These are phyloP conservation scores for Colletotrichum gloeosporioides DNA, from an alignment of 2,329 filamentous ascomycete species.

Conservation along the genomic window DNA sequence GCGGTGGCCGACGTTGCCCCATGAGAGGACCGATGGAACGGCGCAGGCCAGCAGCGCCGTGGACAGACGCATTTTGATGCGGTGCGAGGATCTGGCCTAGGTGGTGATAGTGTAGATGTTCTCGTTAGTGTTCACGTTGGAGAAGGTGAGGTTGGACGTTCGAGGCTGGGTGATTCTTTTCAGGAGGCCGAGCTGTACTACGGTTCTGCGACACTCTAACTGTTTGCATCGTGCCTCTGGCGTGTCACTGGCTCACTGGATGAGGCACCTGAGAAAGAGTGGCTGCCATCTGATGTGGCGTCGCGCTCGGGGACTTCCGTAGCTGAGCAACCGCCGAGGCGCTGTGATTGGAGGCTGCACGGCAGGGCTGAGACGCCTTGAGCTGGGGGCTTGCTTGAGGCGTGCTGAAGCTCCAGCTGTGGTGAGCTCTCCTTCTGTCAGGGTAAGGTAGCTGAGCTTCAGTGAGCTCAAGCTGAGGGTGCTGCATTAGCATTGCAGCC, in stretches of 20 bases:
- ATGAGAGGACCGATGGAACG: neutral
- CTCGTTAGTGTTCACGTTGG: neutral
- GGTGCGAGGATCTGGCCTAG: neutral
- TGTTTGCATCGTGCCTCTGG: neutral
- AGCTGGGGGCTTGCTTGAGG: neutral
- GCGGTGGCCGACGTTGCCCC: slow-evolving; percentile 21
- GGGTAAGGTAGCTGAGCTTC: neutral
- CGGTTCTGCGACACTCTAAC: neutral
- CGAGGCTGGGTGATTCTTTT: neutral
- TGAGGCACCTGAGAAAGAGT: neutral
- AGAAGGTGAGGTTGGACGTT: neutral
- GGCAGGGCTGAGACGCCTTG: neutral
- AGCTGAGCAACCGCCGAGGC: neutral
- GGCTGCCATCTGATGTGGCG: slow-evolving; percentile 10
- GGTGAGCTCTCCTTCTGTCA: neutral
- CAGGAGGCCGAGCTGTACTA: neutral
- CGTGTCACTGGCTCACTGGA: neutral
- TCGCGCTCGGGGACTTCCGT: neutral
- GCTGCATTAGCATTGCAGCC: neutral
- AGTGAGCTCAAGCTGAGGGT: neutral
- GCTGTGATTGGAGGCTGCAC: slow-evolving; percentile 7
- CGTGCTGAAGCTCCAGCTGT: neutral
- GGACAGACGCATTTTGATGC: slow-evolving; percentile 1
- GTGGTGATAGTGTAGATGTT: neutral
- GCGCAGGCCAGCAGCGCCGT: neutral